Evolutionary conservation across 768 basidiomycete genomes (phyloP).

Genomic region (Tephrocybe sp.): DNA sequence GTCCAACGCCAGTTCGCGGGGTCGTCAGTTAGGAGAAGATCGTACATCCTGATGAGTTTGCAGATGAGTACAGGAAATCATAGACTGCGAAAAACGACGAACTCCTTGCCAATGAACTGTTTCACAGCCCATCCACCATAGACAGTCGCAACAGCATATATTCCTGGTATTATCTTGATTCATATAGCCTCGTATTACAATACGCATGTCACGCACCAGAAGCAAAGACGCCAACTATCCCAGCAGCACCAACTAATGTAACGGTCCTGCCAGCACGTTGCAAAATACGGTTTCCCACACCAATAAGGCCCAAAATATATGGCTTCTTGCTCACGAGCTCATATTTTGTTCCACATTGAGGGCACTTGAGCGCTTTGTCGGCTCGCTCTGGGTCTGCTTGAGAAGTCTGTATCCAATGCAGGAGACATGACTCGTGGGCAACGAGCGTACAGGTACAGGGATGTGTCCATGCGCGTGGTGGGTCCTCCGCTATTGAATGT

Average conservation of each 20-base stretch:
- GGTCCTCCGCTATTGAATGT: conserved; percentile 34
- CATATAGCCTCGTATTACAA: background rate
- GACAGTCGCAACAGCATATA: conserved; percentile 50
- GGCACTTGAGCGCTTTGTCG: conserved; percentile 73
- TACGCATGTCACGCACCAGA: conserved; percentile 45
- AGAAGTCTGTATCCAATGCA: conserved; percentile 76
- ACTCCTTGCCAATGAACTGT: conserved; percentile 71
- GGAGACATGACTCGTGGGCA: conserved; percentile 76
- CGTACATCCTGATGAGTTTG: conserved; percentile 48
- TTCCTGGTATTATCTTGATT: conserved; percentile 21
- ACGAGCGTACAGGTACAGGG: conserved; percentile 80
- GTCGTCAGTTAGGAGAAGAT: conserved; percentile 63
- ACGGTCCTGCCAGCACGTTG: conserved; percentile 51
- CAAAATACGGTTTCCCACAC: conserved; percentile 47
- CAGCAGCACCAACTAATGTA: conserved; percentile 47
- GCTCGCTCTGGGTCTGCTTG: conserved; percentile 53
- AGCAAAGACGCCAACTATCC: conserved; percentile 52
- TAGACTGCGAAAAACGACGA: conserved; percentile 15
- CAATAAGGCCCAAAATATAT: conserved; percentile 43
- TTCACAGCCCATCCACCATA: conserved; percentile 74
- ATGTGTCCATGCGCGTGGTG: conserved; percentile 67
- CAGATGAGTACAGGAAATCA: background rate
- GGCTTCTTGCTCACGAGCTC: conserved; percentile 68
- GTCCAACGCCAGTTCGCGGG: conserved; percentile 74
- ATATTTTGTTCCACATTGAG: conserved; percentile 69